A percentile compares a stretch with the other conserved stretches of the same genome.
Conservation (phyloP, 2,329 filamentous ascomycete species). For the Pyrenophora tritici-repentis region DNA sequence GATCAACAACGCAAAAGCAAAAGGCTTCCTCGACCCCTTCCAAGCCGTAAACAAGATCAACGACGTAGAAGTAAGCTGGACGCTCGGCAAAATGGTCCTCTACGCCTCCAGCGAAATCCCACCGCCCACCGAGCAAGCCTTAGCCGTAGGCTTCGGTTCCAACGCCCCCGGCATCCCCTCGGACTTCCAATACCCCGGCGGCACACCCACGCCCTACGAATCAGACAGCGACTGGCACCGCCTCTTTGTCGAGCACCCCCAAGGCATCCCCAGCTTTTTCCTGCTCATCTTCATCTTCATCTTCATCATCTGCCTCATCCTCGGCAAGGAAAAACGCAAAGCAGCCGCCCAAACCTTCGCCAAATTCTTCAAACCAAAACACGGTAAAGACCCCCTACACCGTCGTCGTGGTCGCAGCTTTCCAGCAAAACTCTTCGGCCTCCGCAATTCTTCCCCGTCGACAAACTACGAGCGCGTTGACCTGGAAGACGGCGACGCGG, state of each 20-base stretch:
- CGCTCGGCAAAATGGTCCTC: conserved; percentile 91
- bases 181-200: conserved; percentile 84
- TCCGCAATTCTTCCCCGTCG: conserved; percentile 39
- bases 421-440: conserved; percentile 66
- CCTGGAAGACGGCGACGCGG: conserved; percentile 71
- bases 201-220: conserved; percentile 52
- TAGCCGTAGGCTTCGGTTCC: conserved; percentile 91
- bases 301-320: conserved; percentile 72
- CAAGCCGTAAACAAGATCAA: conserved; percentile 92
- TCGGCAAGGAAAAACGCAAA: conserved; percentile 76
- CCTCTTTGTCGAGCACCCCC: conserved; percentile 67
- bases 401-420: conserved; percentile 49
- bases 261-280: conserved; percentile 73
- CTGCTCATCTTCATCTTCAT: conserved; percentile 76
- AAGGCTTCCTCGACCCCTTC: conserved; percentile 82
- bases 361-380: conserved; percentile 52
- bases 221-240: conserved; percentile 60
- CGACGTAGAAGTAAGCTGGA: conserved; percentile 94
- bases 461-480: conserved; percentile 75
- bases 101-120: conserved; percentile 91
- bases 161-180: conserved; percentile 70
- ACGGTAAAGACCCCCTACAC: conserved; percentile 41
- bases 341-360: conserved; percentile 61
- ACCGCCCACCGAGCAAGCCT: conserved; percentile 60
- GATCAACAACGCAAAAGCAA: conserved; percentile 69